Conservation (phyloP, 148 eudicot species). For the Polygonum aviculare region DNA sequence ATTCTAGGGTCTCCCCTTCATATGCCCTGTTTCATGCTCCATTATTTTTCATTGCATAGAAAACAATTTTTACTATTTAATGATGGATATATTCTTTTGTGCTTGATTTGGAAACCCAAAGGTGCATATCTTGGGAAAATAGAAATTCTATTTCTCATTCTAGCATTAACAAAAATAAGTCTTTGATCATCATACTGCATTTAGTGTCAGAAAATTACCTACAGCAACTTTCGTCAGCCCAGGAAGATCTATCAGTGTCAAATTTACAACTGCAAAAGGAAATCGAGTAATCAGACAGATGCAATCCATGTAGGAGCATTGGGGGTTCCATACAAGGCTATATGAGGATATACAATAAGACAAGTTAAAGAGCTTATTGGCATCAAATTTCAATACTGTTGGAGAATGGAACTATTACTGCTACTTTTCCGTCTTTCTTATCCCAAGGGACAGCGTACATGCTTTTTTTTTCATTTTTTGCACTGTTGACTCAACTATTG, state of each 20-base stretch:
- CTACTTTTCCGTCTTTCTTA: background rate
- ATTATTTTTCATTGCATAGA: too few relatives aligned
- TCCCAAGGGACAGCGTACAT: background rate
- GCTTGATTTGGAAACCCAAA: too few relatives aligned
- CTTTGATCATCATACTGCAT: background rate
- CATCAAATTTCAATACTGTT: background rate
- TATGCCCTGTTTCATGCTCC: too few relatives aligned
- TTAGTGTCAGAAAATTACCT: constrained; percentile 43
- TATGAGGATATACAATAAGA: background rate
- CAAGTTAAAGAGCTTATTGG: background rate
- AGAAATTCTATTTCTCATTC: too few relatives aligned
- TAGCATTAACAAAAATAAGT: background rate
- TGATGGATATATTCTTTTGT: too few relatives aligned
- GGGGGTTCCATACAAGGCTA: background rate
- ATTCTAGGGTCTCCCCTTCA: background rate
- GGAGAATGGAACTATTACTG: background rate
- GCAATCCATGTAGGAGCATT: background rate
- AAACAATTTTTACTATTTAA: too few relatives aligned
- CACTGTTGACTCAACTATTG: background rate
- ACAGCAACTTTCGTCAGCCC: constrained; percentile 99
- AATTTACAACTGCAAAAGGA: constrained; percentile 79
- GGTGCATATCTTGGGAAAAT: too few relatives aligned
- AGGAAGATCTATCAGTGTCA: constrained; percentile 99
- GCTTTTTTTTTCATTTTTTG: background rate
- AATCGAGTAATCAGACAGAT: constrained; percentile 7